These are phyloP conservation scores for Jaenimonas drosophilae DNA, from an alignment of 208 protist genomes.

Conservation along the genomic window DNA sequence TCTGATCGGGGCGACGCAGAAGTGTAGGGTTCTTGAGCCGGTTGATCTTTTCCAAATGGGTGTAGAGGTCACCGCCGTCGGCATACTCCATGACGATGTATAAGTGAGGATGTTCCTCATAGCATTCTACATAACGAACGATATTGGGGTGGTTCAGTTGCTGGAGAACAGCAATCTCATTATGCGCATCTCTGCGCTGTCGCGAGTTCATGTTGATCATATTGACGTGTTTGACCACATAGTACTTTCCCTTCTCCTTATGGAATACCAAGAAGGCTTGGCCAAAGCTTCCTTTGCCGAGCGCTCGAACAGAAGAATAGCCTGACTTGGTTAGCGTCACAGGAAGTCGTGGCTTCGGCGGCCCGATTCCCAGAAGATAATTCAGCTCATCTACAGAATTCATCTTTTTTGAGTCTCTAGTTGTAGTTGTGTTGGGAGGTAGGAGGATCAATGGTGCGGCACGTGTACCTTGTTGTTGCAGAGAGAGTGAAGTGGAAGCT, in stretches of 20 bases:
- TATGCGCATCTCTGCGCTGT: slow-evolving; percentile 69
- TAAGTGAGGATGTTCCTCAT: slow-evolving; percentile 68
- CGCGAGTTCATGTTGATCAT: slow-evolving; percentile 53
- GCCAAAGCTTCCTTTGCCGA: slow-evolving; percentile 85
- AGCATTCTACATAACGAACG: slow-evolving; percentile 76
- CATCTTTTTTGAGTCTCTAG: slow-evolving; percentile 17
- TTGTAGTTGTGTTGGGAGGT: background rate
- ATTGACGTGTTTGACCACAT: slow-evolving; percentile 83
- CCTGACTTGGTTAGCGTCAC: slow-evolving; percentile 54
- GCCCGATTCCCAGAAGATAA: slow-evolving; percentile 75
- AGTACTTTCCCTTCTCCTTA: slow-evolving; percentile 33
- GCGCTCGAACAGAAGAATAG: slow-evolving; percentile 47
- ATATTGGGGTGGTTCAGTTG: slow-evolving; percentile 84
- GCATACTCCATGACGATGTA: slow-evolving; percentile 91
- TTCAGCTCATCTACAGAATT: slow-evolving; percentile 83
- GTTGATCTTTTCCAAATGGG: slow-evolving; percentile 26
- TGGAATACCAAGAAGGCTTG: slow-evolving; percentile 76
- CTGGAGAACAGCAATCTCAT: slow-evolving; percentile 79
- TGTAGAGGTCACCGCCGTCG: slow-evolving; percentile 78
- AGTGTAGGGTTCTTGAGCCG: slow-evolving; percentile 1
- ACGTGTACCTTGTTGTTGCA: too few relatives aligned
- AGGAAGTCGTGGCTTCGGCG: slow-evolving; percentile 52
- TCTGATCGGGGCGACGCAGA: background rate
- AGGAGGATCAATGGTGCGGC: too few relatives aligned
- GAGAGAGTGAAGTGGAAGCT: too few relatives aligned